Evolutionary conservation across 805 yeast genomes (phyloP).

Genomic region (Kodamaea sagamina): DNA sequence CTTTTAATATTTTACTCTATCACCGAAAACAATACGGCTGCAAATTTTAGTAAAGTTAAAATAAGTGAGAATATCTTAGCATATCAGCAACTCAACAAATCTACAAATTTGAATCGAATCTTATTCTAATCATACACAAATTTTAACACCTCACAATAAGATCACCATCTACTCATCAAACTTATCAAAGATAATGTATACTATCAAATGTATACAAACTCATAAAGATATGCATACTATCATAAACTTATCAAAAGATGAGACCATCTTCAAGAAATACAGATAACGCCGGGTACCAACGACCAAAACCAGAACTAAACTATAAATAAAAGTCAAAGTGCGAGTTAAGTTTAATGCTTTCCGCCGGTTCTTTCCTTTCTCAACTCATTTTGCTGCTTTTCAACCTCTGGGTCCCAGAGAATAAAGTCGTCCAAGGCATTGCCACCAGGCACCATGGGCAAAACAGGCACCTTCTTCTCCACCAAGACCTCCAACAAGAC

Average conservation of each 20-base stretch:
- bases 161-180: too few relatives aligned
- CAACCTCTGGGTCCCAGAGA: conserved; percentile 79
- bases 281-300: conserved; percentile 6
- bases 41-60: too few relatives aligned
- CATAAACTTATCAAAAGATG: not conserved
- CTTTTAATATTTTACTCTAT: too few relatives aligned
- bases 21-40: too few relatives aligned
- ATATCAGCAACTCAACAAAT: too few relatives aligned
- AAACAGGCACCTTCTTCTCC: conserved; percentile 91
- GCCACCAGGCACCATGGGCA: conserved; percentile 98
- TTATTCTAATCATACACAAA: too few relatives aligned
- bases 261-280: not conserved
- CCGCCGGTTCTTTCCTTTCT: conserved; percentile 77
- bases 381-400: conserved; percentile 64
- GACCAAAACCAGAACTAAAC: conserved; percentile 2
- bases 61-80: too few relatives aligned
- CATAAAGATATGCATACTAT: too few relatives aligned
- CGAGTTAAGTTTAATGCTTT: conserved; percentile 46
- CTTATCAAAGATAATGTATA: not conserved
- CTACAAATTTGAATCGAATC: too few relatives aligned
- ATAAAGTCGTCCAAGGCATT: conserved; percentile 92
- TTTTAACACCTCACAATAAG: too few relatives aligned
- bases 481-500: conserved; percentile 87
- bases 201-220: not conserved
- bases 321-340: conserved; percentile 4